These are phyloP conservation scores for Citrus unshiu DNA, from an alignment of 345 rosid genomes.

Conservation along the genomic window DNA sequence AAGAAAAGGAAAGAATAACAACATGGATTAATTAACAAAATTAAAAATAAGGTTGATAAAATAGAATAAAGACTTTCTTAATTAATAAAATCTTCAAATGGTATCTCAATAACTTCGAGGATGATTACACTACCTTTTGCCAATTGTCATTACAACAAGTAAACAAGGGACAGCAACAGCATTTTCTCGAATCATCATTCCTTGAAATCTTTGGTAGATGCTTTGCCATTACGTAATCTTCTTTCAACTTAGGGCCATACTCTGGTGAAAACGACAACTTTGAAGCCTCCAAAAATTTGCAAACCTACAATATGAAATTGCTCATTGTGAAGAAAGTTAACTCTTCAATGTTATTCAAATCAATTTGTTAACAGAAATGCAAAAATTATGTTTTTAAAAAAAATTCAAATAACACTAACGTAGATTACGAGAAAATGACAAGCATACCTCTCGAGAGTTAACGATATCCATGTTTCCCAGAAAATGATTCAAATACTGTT, in stretches of 20 bases:
- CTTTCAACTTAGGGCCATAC: constrained; percentile 97
- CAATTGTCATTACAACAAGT: constrained; percentile 94
- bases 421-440: constrained; percentile 1
- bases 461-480: constrained; percentile 93
- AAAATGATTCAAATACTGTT: constrained; percentile 85
- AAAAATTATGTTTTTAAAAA: constrained; percentile 3
- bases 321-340: constrained; percentile 14
- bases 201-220: constrained; percentile 75
- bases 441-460: constrained; percentile 86
- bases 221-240: constrained; percentile 86
- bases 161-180: constrained; percentile 75
- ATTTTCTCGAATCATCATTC: constrained; percentile 55
- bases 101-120: neutral
- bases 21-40: neutral
- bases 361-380: constrained; percentile 12
- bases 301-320: constrained; percentile 59
- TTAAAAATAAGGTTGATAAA: neutral
- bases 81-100: neutral
- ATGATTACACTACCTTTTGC: constrained; percentile 74
- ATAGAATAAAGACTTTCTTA: neutral
- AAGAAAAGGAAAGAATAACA: neutral
- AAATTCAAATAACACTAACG: neutral
- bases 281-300: constrained; percentile 98
- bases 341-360: neutral
- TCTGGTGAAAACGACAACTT: constrained; percentile 88